Evolutionary conservation across 352 stramenopile genomes (phyloP).

Genomic region (Pythium pectinolyticum): DNA sequence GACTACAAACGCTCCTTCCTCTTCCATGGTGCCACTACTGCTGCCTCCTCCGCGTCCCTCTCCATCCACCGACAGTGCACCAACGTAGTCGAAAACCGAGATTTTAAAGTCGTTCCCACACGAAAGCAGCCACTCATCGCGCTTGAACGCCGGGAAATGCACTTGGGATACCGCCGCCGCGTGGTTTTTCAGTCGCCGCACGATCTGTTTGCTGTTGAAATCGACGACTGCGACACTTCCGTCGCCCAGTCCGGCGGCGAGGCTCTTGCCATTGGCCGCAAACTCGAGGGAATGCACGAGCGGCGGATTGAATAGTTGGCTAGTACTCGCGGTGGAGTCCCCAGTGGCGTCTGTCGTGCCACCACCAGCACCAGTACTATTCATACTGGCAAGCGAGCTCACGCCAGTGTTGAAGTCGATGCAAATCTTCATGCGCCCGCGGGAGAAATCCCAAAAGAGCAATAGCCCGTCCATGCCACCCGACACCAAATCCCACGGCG

Average conservation of each 20-base stretch:
- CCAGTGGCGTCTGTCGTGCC: too few relatives aligned
- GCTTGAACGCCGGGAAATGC: constrained; percentile 54
- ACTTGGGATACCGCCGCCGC: constrained; percentile 57
- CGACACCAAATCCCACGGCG: constrained; percentile 73
- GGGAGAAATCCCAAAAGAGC: constrained; percentile 78
- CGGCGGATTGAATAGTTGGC: constrained; percentile 75
- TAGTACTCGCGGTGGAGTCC: constrained; percentile 20
- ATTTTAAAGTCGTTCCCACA: constrained; percentile 70
- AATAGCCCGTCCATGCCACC: constrained; percentile 68
- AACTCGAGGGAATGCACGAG: constrained; percentile 72
- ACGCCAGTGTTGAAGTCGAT: constrained; percentile 65
- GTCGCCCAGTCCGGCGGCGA: constrained; percentile 68
- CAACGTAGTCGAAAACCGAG: constrained; percentile 61
- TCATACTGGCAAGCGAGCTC: constrained; percentile 27
- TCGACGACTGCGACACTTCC: constrained; percentile 63
- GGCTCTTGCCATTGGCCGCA: constrained; percentile 57
- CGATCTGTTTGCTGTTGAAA: constrained; percentile 53
- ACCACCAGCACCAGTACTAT: neutral
- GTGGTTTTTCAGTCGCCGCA: constrained; percentile 54
- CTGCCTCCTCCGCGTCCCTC: too few relatives aligned
- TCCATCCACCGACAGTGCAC: constrained; percentile 35
- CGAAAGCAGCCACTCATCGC: constrained; percentile 56
- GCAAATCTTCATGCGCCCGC: constrained; percentile 63
- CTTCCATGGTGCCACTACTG: neutral
- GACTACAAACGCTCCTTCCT: constrained; percentile 38